Base-by-base conservation (phyloP, 1,139 yeast genomes). In the Yamadazyma buinensis region DNA sequence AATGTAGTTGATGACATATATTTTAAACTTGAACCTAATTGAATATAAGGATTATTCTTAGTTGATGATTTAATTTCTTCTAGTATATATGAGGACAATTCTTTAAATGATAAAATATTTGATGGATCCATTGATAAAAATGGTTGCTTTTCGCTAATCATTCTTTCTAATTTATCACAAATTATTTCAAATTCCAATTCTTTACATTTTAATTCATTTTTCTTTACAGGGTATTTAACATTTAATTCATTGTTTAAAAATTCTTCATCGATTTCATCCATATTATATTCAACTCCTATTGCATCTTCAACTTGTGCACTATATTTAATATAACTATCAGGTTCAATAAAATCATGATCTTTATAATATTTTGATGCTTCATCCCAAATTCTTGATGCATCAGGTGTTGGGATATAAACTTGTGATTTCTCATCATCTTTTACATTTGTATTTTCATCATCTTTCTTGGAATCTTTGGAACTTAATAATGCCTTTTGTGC, bases 251-350 rank as follows among this genome's bases (percentile, higher is more conserved):
- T 54, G 2, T 54, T 56, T 34, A 86, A 59, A 54, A 84, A 90
- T 40, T 60, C 74, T 28, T 81, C 95, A 59, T 92, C 99, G 9
- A 52, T 70, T 57, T 92, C 98, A 59, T 94, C 98, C 84, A 94
- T 78, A 57, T 83, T 83, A 59, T 88, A 92, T 24, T 80, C 80
- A 34, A 84, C 80, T 1, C 97, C 97, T 15, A 80, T 72, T 17
- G 95, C 84, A 54, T 92, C 97, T 54, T 94, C 98, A 13, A 92
- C 95, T 0, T 97, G 92, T 3, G 96, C 95, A 36, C 95, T 84
- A 48, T 85, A 84, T 48, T 88, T 84, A 39, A 92, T 85, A 55
- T 88, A 90, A 5, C 84, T 70, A 19, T 79, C 79, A 0, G 97
- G 96, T 43, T 81, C 82, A 9, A 60, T 57, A 58, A 84, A 90